These are phyloP conservation scores for Hapsidospora chrysogenum DNA, from an alignment of 495 filamentous ascomycete species.

Conservation along the genomic window DNA sequence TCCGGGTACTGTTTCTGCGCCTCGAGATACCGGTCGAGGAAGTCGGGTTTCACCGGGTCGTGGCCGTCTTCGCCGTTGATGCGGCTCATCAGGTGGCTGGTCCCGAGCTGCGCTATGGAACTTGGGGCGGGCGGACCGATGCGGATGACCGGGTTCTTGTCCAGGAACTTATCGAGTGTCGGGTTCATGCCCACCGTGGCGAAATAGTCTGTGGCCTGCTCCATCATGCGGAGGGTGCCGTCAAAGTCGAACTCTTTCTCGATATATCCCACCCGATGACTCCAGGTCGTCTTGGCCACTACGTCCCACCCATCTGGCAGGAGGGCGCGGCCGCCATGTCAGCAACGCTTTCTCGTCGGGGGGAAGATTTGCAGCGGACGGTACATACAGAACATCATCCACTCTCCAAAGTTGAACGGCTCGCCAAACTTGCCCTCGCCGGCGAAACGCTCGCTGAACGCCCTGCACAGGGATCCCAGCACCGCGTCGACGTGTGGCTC, in stretches of 20 bases:
- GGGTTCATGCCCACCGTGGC: slow-evolving; percentile 36
- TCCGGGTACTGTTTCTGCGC: slow-evolving; percentile 9
- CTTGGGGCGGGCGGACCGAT: slow-evolving; percentile 13
- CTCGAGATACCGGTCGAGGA: slow-evolving; percentile 13
- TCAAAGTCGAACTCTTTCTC: slow-evolving; percentile 40
- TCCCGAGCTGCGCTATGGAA: slow-evolving; percentile 33
- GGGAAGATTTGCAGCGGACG: neutral
- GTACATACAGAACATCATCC: slow-evolving; percentile 10
- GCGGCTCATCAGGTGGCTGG: slow-evolving; percentile 22
- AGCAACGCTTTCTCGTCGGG: slow-evolving; percentile 2
- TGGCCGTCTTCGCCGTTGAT: slow-evolving; percentile 4
- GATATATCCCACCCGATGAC: slow-evolving; percentile 46
- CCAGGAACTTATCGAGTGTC: slow-evolving; percentile 25
- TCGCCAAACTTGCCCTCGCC: neutral
- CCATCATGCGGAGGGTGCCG: slow-evolving; percentile 32
- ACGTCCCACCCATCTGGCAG: slow-evolving; percentile 32
- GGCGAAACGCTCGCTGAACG: slow-evolving; percentile 8
- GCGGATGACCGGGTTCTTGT: slow-evolving; percentile 19
- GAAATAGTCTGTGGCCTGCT: slow-evolving; percentile 36
- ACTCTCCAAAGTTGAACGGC: slow-evolving; percentile 8
- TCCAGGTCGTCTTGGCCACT: slow-evolving; percentile 45
- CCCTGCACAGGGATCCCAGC: slow-evolving; percentile 6
- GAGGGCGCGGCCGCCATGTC: slow-evolving; percentile 8
- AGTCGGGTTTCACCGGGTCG: slow-evolving; percentile 7
- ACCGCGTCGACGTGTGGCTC: slow-evolving; percentile 16